Percentiles rank a stretch among this genome's conserved stretches.
Conservation (phyloP, 768 basidiomycete genomes). For the Serpula lacrymans region DNA sequence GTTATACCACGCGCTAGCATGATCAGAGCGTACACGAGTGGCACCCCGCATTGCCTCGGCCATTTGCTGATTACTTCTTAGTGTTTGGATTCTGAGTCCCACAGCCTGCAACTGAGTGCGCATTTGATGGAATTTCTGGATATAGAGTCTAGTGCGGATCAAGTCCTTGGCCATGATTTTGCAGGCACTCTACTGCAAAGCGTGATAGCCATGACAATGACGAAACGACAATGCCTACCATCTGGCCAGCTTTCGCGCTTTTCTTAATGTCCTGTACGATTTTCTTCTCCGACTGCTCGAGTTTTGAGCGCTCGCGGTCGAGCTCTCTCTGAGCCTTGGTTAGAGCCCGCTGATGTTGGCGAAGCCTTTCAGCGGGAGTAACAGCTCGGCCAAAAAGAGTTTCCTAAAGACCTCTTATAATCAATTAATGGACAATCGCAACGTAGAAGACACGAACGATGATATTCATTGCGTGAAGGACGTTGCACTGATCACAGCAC, state of each 20-base stretch:
- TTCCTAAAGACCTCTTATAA: slow-evolving; percentile 54
- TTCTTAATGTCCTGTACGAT: slow-evolving; percentile 94
- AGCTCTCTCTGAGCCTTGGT: slow-evolving; percentile 98
- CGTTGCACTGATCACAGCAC: no score
- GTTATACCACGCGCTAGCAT: background rate
- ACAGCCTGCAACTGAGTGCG: slow-evolving; percentile 97
- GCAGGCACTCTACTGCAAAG: slow-evolving; percentile 77
- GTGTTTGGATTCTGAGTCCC: slow-evolving; percentile 89
- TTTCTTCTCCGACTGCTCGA: slow-evolving; percentile 97
- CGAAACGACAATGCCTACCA: slow-evolving; percentile 49
- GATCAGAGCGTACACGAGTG: slow-evolving; percentile 67
- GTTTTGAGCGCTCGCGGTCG: slow-evolving; percentile 90
- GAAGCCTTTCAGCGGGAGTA: slow-evolving; percentile 93
- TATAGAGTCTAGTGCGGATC: slow-evolving; percentile 90
- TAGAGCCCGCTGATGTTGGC: slow-evolving; percentile 94
- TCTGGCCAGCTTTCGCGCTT: slow-evolving; percentile 91
- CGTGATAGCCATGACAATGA: slow-evolving; percentile 13
- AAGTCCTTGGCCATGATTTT: slow-evolving; percentile 99
- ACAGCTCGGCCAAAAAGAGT: slow-evolving; percentile 91
- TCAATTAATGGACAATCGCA: background rate
- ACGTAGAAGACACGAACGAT: slow-evolving; percentile 43
- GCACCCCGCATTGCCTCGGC: slow-evolving; percentile 99
- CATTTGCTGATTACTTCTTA: slow-evolving; percentile 98
- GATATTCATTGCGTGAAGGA: slow-evolving; percentile 83
- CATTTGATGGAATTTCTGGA: slow-evolving; percentile 99